Conservation (phyloP, 768 basidiomycete genomes). For the Termitomyces titanicus region DNA sequence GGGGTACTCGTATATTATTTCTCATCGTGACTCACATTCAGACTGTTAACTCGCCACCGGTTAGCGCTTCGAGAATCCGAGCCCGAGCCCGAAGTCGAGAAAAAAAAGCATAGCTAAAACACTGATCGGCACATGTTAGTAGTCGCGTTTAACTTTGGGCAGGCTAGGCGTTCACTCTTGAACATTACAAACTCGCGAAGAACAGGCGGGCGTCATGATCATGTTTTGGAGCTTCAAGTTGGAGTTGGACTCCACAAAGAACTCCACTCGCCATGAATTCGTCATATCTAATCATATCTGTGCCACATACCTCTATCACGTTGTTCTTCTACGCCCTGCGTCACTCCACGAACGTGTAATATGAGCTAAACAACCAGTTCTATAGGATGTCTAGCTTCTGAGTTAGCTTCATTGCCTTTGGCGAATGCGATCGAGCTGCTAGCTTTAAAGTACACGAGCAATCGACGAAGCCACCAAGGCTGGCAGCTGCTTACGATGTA, state of each 20-base stretch:
- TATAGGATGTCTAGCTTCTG: background rate
- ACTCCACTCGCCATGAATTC: too few species aligned
- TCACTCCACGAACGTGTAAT: background rate
- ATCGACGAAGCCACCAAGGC: background rate
- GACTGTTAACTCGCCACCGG: background rate
- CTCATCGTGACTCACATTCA: background rate
- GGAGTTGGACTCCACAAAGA: background rate
- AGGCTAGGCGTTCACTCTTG: background rate
- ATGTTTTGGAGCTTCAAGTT: background rate
- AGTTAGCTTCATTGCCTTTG: background rate
- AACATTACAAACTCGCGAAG: background rate
- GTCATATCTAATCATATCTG: background rate
- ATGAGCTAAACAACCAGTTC: background rate
- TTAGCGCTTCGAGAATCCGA: background rate
- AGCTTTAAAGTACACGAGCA: background rate
- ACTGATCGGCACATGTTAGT: background rate
- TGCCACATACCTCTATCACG: background rate
- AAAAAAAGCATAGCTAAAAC: background rate
- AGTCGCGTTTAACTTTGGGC: background rate
- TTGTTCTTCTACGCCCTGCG: background rate
- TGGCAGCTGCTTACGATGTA: too few species aligned
- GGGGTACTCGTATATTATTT: too few species aligned
- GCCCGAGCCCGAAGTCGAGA: background rate
- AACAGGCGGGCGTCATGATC: background rate
- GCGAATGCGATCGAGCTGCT: background rate